Evolutionary conservation across 768 basidiomycete species (phyloP), one percentile per base, ranked within the genome.

Genomic region (Leccinum boreale): DNA sequence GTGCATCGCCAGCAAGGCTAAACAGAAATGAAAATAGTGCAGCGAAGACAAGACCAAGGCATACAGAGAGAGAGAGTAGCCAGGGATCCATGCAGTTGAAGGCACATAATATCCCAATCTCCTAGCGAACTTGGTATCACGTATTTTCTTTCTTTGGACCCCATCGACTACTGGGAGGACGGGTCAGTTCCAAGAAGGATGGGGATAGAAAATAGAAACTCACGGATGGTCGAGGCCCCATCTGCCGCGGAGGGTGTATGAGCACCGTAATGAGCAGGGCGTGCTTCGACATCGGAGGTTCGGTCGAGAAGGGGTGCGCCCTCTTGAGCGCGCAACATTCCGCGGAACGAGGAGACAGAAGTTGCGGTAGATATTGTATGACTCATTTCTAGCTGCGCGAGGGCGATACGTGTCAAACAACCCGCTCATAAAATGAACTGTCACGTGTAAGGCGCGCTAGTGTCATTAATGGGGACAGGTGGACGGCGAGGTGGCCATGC

Each of bases 11-110:
- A 10, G 80, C 76, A 23, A 87, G 75, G 42, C 84, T 86, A 59
- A 26, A 21, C 47, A 11, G 15, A 55, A 50, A 52, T 52, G 55
- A 62, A 56, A 15, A 21, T 24, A 19, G 19, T 19, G 24, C 9
- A n/a, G n/a, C 2, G 21, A 39, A 47, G 50, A 29, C 11, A 48
- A 36, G 1, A 50, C 24, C 36, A 47, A 28, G 24, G 75, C 89
- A 60, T 67, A 90, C 88, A 86, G 73, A 19, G 85, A 85, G 15
- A 80, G 64, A 0, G 85, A 84, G 64, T 94, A 94, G 55, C 81
- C 78, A 6, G 91, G 91, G 59, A 94, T 87, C 91, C 91, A 94
- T 29, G 81, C 77, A 10, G 80, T 80, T 1, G 87, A 87, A 3
- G 91, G 91, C 53, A 93, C 77, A 59, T 93, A 93, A 67, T 93